These are phyloP conservation scores for Hypoxylon sp. DNA, from an alignment of 2,329 filamentous ascomycete genomes.

Conservation along the genomic window DNA sequence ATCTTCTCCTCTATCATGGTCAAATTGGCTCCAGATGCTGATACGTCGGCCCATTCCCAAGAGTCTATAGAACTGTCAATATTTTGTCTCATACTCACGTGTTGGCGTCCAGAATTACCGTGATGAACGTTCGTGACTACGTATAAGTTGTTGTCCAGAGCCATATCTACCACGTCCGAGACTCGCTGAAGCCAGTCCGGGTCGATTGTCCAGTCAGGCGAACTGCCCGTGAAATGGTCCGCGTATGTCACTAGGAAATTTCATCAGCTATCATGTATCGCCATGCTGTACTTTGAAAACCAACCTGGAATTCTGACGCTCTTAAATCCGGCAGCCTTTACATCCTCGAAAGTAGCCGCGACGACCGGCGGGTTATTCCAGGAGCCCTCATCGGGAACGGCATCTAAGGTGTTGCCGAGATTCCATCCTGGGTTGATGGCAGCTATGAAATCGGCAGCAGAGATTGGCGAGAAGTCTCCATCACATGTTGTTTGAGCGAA, in stretches of 20 bases:
- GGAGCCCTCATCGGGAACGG: constrained; percentile 65
- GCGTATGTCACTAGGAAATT: constrained; percentile 63
- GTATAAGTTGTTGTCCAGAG: constrained; percentile 62
- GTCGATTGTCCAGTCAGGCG: constrained; percentile 66
- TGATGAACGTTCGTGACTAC: constrained; percentile 70
- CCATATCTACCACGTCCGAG: constrained; percentile 67
- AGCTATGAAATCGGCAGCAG: constrained; percentile 59
- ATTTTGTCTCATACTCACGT: background rate
- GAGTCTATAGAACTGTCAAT: constrained; percentile 55
- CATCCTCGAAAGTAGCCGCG: constrained; percentile 61
- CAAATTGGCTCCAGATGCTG: constrained; percentile 58
- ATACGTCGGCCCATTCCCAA: constrained; percentile 68
- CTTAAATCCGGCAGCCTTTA: constrained; percentile 67
- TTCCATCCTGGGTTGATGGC: constrained; percentile 70
- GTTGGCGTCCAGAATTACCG: constrained; percentile 40
- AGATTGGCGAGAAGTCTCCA: constrained; percentile 58
- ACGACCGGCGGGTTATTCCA: constrained; percentile 69
- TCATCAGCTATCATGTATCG: constrained; percentile 7
- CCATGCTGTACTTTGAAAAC: constrained; percentile 4
- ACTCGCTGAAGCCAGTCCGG: constrained; percentile 67
- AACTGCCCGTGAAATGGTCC: constrained; percentile 64
- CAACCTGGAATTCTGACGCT: constrained; percentile 65
- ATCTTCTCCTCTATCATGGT: constrained; percentile 68
- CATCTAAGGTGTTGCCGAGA: constrained; percentile 70
- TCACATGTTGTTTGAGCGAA: constrained; percentile 48